Evolutionary conservation across 177 flowering plant genomes (phyloP), one percentile per base, ranked within the genome.

Genomic region (Telopea speciosissima): DNA sequence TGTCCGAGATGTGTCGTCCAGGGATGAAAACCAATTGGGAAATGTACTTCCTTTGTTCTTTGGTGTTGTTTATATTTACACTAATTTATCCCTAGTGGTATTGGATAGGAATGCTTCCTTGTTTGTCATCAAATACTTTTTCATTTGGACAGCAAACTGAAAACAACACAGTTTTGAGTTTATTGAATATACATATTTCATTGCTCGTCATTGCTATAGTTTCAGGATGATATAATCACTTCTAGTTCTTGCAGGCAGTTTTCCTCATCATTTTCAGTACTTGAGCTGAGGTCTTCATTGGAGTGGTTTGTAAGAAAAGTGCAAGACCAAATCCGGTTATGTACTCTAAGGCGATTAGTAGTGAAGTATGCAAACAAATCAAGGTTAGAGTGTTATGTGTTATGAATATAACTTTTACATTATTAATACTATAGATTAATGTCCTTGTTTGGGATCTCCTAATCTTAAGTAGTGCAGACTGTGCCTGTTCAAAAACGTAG

Each of bases 241-340:
- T 59, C 2, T 52, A 42, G 36, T 14, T 65, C 70, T 72, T 56
- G 76, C 81, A 85, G 89, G 75, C 75, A 79, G 71, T 69, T 68
- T 11, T 73, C 42, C 71, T 70, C 80, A 8, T 62, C 78, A 9
- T 31, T 75, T 23, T 61, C 82, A 68, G 24, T 70, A 66, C 62
- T 66, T 9, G 79, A 82, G 78, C 72, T 67, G 25, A 74, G 87
- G 42, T 84, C 87, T 73, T 77, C 89, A 52, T 74, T 93, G 79
- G 84, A 81, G 75, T 88, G 92, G 93, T 75, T 93, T 70, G 76
- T 93, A 26, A 76, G 84, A 62, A 83, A 83, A 77, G 89, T 89
- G 40, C 95, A 88, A 77, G 86, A 82, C 49, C 83, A 83, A 71
- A 85, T 93, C 67, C 70, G 82, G 44, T 69, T 85, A n/a, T 78